Base-by-base conservation (phyloP, 2,329 filamentous ascomycete genomes). In the Exophiala phaeomuriformis region DNA sequence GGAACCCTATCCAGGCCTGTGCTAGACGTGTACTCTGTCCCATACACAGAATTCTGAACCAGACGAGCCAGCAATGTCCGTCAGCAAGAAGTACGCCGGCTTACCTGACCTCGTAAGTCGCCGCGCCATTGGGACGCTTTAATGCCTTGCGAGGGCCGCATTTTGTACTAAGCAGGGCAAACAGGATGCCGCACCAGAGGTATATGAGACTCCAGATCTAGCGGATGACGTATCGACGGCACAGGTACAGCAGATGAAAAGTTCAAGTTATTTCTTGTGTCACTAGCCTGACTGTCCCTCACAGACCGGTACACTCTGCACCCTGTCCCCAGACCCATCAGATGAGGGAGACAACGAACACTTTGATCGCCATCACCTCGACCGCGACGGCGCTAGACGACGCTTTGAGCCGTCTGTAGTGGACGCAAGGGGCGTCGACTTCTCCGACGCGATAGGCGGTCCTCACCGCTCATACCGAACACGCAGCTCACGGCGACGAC, bases 141-240 rank as follows among this genome's bases (percentile, higher is more conserved):
- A 4, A 41, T 3, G 3, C 8, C 4, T 28, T 28, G n/a, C 12
- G 4, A 28, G 29, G 27, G 10, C n/a, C 39, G 10, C 7, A 5
- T 5, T 56, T 68, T 57, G 5, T 29, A 32, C 19, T 36, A n/a
- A 4, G 32, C 67, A 58, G 67, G 60, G 29, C 42, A 19, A 31
- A 49, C 62, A 94, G 87, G 90, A 96, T 72, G 86, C 85, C 51
- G 90, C 90, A 30, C 90, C 90, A 61, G 93, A 97, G 67, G 88
- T 95, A 65, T 97, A 96, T 76, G 91, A 97, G 72, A 97, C 93
- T 10, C 90, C 91, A 61, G 90, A 95, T 52, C 76, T 96, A 61
- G 91, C 86, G 52, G 89, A 95, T 66, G 90, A 95, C 70, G 86
- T 83, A 59, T 95, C 90, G 27, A 95, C 90, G 45, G 75, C 90